These are phyloP conservation scores for Eimeria maxima DNA, from an alignment of 169 alveolate genomes.

Conservation along the genomic window DNA sequence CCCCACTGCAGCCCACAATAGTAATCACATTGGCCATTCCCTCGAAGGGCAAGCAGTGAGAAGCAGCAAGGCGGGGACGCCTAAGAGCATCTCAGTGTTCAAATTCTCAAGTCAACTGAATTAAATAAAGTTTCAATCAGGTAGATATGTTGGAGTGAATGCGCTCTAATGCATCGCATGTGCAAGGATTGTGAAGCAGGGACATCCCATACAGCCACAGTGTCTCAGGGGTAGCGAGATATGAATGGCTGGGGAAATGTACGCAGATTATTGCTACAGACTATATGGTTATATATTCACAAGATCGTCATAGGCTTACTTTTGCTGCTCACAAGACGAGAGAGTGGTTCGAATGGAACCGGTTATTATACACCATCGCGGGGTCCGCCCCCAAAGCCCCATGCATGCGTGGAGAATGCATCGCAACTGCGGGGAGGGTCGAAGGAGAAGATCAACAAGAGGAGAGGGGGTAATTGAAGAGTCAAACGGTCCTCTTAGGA, in stretches of 20 bases:
- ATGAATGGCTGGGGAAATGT: neutral
- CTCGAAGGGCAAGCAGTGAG: no score
- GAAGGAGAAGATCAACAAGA: neutral
- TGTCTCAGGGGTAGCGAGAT: neutral
- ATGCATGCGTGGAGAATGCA: conserved; percentile 36
- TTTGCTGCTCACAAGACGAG: neutral
- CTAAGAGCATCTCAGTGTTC: neutral
- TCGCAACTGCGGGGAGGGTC: conserved; percentile 48
- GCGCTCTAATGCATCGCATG: neutral
- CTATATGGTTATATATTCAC: neutral
- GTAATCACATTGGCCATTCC: no score
- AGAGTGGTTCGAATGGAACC: neutral
- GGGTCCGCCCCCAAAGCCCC: conserved; percentile 64
- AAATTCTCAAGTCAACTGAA: neutral
- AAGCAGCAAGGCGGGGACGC: no score
- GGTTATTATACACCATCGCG: neutral
- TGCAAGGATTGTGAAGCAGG: neutral
- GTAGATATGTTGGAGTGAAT: neutral
- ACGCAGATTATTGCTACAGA: neutral
- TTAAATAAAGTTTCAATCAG: neutral
- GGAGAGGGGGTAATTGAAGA: neutral
- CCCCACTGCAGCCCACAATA: no score
- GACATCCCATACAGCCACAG: neutral
- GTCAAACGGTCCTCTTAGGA: conserved; percentile 54
- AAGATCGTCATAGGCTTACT: neutral